phyloP scores from a whole-genome alignment of 257 asterid species.

The Coffea canephora region DNA sequence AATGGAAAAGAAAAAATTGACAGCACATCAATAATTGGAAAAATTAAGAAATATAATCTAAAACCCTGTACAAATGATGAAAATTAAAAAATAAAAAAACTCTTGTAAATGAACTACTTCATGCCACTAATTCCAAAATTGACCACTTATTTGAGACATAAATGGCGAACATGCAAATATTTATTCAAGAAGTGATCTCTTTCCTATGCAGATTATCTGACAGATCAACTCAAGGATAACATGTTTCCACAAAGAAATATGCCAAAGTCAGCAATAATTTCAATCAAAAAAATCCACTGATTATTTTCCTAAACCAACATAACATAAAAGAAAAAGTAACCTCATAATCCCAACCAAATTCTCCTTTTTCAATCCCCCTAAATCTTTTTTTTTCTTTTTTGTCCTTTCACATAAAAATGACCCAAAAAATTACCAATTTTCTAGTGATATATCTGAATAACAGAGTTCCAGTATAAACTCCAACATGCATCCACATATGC shows the following conservation, averaged over 20 bases:
- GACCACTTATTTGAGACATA: neutral
- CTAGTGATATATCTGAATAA: neutral
- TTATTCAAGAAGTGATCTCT: neutral
- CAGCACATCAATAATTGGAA: neutral
- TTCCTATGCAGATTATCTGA: neutral
- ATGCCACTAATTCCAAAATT: neutral
- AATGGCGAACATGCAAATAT: neutral
- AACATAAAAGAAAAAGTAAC: neutral
- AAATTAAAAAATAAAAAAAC: neutral
- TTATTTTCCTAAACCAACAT: neutral
- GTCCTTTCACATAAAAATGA: neutral
- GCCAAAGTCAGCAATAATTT: neutral
- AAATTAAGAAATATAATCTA: neutral
- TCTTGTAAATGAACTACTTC: neutral
- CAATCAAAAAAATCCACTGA: neutral
- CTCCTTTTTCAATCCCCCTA: neutral
- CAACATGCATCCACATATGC: slow-evolving; percentile 5
- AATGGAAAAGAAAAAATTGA: no score
- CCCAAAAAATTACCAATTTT: neutral
- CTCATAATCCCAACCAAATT: neutral
- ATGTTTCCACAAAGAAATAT: neutral
- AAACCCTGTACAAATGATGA: neutral
- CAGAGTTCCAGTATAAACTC: neutral
- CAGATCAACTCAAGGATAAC: neutral
- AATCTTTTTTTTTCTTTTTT: no score